Base-by-base conservation (phyloP, 345 rosid species). In the Durio zibethinus region DNA sequence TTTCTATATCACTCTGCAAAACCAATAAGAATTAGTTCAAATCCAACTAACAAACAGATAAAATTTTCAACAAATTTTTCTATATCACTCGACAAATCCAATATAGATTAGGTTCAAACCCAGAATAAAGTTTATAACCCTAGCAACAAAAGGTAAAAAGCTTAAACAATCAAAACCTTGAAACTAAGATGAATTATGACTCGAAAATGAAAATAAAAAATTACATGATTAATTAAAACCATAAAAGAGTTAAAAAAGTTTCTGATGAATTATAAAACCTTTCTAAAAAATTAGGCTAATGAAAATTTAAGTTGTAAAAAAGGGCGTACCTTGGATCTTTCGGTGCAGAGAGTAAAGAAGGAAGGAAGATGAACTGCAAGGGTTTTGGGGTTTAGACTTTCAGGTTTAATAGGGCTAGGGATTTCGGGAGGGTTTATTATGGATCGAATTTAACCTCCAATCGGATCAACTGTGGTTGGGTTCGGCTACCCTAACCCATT, bases 1-100 rank as follows among this genome's bases (percentile, higher is more conserved):
- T 73, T 83, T 64, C 7, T 10, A 33, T 62, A 62, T 15, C 31
- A n/a, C 36, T 36, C 25, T 35, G 69, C 69, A 35, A 64, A 64
- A 40, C 52, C 4, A 66, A 42, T 16, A 21, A 23, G 72, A 1
- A 25, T 33, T 31, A 60, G 20, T 7, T 60, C 12, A 65, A 14
- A 15, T 48, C 53, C 53, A 48, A 48, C 16, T 48, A 48, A 48
- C 36, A 48, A 48, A 48, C 53, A 48, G 53, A 1, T 4, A 48
- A 16, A 38, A 7, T 38, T 38, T 47, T 47, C 50, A 33, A 33
- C 53, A 48, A 4, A 48, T 48, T 48, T 20, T 48, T 48, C n/a
- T n/a, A n/a, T n/a, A n/a, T n/a, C n/a, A n/a, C 2, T 33, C 4
- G 36, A 4, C 36, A 33, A 33, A 33, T n/a, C n/a, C n/a, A 33